Percentiles rank a stretch among this genome's conserved stretches.
phyloP scores from a whole-genome alignment of 2,329 filamentous ascomycete species.

The Plectosphaerella cucumerina region DNA sequence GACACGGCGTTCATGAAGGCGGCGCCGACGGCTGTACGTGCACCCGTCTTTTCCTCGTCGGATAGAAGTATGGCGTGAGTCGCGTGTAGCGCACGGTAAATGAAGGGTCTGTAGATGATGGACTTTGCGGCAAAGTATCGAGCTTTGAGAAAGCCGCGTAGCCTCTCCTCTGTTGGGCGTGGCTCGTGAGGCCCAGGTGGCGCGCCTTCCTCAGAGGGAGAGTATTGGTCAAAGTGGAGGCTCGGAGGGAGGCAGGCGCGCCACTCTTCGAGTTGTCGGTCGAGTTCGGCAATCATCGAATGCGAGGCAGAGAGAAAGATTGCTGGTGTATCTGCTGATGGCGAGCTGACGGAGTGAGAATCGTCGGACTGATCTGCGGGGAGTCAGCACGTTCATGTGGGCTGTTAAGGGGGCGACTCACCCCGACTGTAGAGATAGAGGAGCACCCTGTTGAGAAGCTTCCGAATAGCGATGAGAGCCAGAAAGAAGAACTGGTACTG shows the following conservation, averaged over 20 bases:
- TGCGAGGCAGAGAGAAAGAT: neutral
- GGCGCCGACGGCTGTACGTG: neutral
- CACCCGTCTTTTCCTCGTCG: neutral
- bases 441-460: conserved; percentile 5
- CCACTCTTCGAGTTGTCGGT: conserved; percentile 8
- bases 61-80: neutral
- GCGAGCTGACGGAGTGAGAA: neutral
- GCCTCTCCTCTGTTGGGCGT: conserved; percentile 2
- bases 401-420: neutral
- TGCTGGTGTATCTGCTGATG: neutral
- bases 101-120: conserved; percentile 6
- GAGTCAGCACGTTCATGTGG: neutral
- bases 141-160: conserved; percentile 3
- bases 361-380: neutral
- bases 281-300: conserved; percentile 4
- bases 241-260: neutral
- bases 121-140: conserved; percentile 8
- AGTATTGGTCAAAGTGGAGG: neutral
- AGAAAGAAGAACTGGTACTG: conserved; percentile 8
- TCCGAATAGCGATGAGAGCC: conserved; percentile 7
- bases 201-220: neutral
- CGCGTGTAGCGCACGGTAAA: neutral
- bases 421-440: conserved; percentile 4
- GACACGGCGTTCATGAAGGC: neutral
- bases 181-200: neutral